Conservation (phyloP, 371 early-diverging fungal genomes). For the Zychaea mexicana region DNA sequence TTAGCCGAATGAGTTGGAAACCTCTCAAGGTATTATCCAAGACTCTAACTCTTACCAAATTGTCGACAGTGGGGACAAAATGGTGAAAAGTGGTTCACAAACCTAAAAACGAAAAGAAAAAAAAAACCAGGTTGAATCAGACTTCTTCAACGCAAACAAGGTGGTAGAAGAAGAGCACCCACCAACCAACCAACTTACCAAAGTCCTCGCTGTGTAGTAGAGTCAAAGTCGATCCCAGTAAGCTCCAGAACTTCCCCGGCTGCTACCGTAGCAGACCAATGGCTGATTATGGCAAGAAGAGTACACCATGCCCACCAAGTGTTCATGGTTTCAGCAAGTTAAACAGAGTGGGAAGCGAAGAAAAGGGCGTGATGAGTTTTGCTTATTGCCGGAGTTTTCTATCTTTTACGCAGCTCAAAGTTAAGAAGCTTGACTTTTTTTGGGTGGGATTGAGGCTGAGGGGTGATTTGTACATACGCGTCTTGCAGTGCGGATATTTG, state of each 20-base stretch:
- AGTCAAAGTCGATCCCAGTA: slow-evolving; percentile 3
- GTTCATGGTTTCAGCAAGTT: not conserved
- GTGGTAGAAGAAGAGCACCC: not conserved
- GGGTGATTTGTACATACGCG: too few relatives aligned
- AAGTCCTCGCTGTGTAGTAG: not conserved
- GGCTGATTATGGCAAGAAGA: not conserved
- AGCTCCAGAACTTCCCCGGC: not conserved
- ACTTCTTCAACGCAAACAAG: too few relatives aligned
- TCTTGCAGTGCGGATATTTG: too few relatives aligned
- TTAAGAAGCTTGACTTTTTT: too few relatives aligned
- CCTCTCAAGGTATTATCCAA: too few relatives aligned
- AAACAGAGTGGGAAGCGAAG: too few relatives aligned
- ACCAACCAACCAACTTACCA: not conserved
- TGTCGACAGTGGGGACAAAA: slow-evolving; percentile 32
- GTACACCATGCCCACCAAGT: slow-evolving; percentile 2
- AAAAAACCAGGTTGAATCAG: not conserved
- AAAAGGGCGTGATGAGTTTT: too few relatives aligned
- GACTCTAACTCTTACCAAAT: slow-evolving; percentile 29
- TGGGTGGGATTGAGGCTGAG: too few relatives aligned
- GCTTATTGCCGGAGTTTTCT: too few relatives aligned
- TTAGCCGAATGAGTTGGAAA: too few relatives aligned
- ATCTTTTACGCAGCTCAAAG: too few relatives aligned
- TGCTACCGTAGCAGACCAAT: not conserved
- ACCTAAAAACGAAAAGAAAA: slow-evolving; percentile 29
- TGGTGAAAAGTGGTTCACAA: slow-evolving; percentile 45